Conservation (phyloP, 768 basidiomycete species). For the Holtermannia corniformis region DNA sequence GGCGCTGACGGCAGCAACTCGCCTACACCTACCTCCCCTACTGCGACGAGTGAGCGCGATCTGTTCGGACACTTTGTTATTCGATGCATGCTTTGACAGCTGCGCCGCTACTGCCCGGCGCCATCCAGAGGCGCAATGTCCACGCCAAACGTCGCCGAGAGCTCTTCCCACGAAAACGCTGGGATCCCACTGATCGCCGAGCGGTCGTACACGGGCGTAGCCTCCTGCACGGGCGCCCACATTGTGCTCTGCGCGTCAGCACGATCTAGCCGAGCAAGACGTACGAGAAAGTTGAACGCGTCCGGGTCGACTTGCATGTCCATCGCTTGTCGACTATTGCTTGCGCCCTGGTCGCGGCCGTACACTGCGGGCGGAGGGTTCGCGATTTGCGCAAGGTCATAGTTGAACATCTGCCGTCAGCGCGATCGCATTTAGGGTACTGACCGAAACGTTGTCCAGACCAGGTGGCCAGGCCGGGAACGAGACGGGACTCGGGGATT, state of each 20-base stretch:
- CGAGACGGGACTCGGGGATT: neutral
- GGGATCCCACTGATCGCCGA: neutral
- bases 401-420: neutral
- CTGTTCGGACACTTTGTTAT: neutral
- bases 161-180: neutral
- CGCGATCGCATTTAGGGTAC: neutral
- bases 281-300: neutral
- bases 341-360: neutral
- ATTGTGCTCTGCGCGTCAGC: neutral
- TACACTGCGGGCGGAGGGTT: neutral
- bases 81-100: neutral
- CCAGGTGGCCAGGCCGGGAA: neutral
- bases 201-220: neutral
- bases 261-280: neutral
- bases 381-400: neutral
- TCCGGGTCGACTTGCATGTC: neutral
- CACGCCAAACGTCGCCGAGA: neutral
- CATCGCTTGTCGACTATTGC: neutral
- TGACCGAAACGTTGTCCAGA: neutral
- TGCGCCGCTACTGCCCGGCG: neutral
- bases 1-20: constrained; percentile 10
- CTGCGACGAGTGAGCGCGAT: constrained; percentile 4
- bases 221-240: neutral
- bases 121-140: no score
- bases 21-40: constrained; percentile 25